These are phyloP conservation scores for Geranomyces michiganensis DNA, from an alignment of 192 early-diverging fungal genomes.

Conservation along the genomic window DNA sequence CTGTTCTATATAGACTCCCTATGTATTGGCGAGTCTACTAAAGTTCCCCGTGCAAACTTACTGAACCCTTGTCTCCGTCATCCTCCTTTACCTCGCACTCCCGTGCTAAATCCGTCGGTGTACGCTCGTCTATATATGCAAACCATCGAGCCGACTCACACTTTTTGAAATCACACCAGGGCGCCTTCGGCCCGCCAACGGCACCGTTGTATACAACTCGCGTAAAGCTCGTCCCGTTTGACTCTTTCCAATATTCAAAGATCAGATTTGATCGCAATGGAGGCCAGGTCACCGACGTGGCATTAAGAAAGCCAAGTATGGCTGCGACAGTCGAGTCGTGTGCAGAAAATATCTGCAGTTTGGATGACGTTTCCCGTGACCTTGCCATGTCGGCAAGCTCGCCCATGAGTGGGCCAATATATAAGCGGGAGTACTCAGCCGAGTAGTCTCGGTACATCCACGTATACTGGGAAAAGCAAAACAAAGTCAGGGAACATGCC, in stretches of 20 bases:
- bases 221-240: neutral
- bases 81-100: neutral
- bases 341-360: slow-evolving; percentile 3
- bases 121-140: slow-evolving; percentile 2
- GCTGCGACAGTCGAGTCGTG: slow-evolving; percentile 10
- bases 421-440: neutral
- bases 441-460: slow-evolving; percentile 18
- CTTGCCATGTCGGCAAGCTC: neutral
- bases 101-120: neutral
- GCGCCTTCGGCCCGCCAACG: neutral
- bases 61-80: neutral
- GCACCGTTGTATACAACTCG: slow-evolving; percentile 8
- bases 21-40: no score
- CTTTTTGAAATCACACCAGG: neutral
- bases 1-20: no score
- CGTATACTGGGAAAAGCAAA: neutral
- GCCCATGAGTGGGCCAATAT: slow-evolving; percentile 4
- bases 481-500: neutral
- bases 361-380: neutral
- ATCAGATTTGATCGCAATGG: slow-evolving; percentile 4
- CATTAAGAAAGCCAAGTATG: slow-evolving; percentile 1
- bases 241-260: neutral
- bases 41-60: no score
- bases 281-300: neutral
- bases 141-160: neutral